Base-by-base conservation (phyloP, 2,329 filamentous ascomycete genomes). In the Fusarium sp. region DNA sequence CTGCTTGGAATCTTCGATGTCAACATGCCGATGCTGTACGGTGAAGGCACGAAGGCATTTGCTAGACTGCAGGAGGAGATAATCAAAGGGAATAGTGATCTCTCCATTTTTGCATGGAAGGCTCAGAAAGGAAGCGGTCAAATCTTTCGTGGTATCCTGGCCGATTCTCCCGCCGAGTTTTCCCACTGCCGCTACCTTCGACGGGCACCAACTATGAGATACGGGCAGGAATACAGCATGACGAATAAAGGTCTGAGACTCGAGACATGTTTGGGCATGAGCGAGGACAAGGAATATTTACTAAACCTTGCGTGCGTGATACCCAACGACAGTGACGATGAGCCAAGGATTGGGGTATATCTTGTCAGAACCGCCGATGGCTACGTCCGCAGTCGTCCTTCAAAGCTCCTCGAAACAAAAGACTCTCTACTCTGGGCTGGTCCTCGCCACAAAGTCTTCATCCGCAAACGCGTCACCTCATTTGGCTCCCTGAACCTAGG, bases 81-180 rank as follows among this genome's bases (percentile, higher is more conserved):
- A 4, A 49, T 67, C 6, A 53, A 21, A 15, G 42, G 50, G 3
- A 68, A 63, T 4, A 57, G 55, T 3, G 63, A 68, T 4, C 59
- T 67, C 21, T 58, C 65, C 0, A 29, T 68, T 8, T 63, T 68
- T 20, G 64, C 64, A 4, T 68, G 64, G 64, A 63, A 26, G 7
- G 20, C 47, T 11, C 15, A 18, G 2, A 13, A 20, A 15, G 20
- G 6, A 18, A n/a, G 8, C 9, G 23, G 31, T 9, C 50, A 39
- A 16, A 12, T 2, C 0, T 63, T 26, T 12, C 57, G 57, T 2
- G 59, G 59, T 3, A 46, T 63, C 2, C 15, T 63, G 0, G 59
- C 59, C 6, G 10, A 26, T 3, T 31, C 28, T 0, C 57, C 57
- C 2, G 16, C n/a, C 0, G 57, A 63, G 4, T 63, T 63, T 1